Percentiles rank a stretch among this genome's conserved stretches.
Evolutionary conservation across 805 yeast species (phyloP).

Genomic region (Lachancea dasiensis): DNA sequence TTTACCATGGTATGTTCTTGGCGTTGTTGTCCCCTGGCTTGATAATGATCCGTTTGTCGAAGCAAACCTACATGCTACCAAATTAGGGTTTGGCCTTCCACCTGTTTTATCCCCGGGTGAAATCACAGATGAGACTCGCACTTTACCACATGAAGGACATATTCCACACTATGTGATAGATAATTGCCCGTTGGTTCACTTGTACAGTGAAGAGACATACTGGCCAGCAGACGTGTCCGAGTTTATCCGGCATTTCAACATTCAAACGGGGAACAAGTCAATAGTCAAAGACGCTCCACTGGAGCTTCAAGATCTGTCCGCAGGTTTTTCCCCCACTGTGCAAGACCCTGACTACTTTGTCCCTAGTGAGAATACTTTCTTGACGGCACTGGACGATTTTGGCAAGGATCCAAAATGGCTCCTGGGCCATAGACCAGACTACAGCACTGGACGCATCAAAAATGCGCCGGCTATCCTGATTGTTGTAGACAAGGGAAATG

Average conservation of each 20-base stretch:
- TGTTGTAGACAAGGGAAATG: slow-evolving; percentile 88
- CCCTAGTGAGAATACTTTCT: slow-evolving; percentile 38
- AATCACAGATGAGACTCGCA: slow-evolving; percentile 24
- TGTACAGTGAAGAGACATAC: slow-evolving; percentile 84
- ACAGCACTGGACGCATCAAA: slow-evolving; percentile 61
- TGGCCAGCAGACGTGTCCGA: slow-evolving; percentile 75
- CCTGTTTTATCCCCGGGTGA: slow-evolving; percentile 27
- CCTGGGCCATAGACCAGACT: slow-evolving; percentile 71
- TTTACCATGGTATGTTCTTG: not conserved
- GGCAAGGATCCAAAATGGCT: slow-evolving; percentile 75
- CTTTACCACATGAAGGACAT: slow-evolving; percentile 29
- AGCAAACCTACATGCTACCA: not conserved
- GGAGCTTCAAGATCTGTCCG: slow-evolving; percentile 24
- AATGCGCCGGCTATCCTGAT: slow-evolving; percentile 77
- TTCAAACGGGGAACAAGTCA: slow-evolving; percentile 47
- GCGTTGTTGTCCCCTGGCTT: slow-evolving; percentile 9
- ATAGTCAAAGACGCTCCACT: slow-evolving; percentile 24
- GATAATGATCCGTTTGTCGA: slow-evolving; percentile 9
- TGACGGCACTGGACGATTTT: slow-evolving; percentile 70
- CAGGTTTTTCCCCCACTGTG: slow-evolving; percentile 13
- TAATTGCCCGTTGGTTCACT: slow-evolving; percentile 70
- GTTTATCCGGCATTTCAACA: slow-evolving; percentile 60
- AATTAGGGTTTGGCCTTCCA: slow-evolving; percentile 12
- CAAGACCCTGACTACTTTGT: slow-evolving; percentile 14
- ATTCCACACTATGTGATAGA: slow-evolving; percentile 61